Evolutionary conservation across 192 early-diverging fungal species (phyloP), one percentile per base, ranked within the genome.

Genomic region (Jimgerdemannia lactiflua): DNA sequence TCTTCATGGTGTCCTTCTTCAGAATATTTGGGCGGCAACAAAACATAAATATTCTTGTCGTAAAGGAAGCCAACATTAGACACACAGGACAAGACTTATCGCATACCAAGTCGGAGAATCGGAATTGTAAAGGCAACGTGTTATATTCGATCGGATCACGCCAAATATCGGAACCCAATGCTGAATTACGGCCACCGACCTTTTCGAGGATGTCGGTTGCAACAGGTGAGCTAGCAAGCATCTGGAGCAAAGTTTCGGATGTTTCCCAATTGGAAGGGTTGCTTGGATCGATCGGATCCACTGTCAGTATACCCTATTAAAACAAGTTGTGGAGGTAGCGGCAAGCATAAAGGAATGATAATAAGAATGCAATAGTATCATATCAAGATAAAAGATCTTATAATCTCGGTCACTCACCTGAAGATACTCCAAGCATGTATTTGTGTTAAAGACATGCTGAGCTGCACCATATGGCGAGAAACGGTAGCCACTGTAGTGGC

Each of bases 351-450:
- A 70, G 44, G 43, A 72, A 41, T 69, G 19, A 41, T 43, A 17
- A 70, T 69, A 17, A 54, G 73, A 43, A 41, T 67, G 41, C 39
- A 65, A 64, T 43, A 54, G 42, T 44, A 70, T 49, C 29, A 65
- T 20, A 49, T 75, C 41, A 29, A 9, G 69, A 67, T 20, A 67
- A 17, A n/a, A n/a, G n/a, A 71, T 71, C 14, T 70, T 29, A 75
- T 70, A 69, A 44, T n/a, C n/a, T n/a, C n/a, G n/a, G n/a, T 72
- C 68, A 49, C 74, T 6, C 65, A 80, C 79, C 75, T 76, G 79
- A 42, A 80, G 72, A 65, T 80, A 80, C 75, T 80, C 72, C 42
- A 80, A 75, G 65, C 75, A 80, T 74, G 72, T 71, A 70, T 74
- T 80, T 59, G 79, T 80, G 68, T 77, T 77, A 70, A 70, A 80